Conservation (phyloP, 768 basidiomycete species). For the Tylopilus balloui region DNA sequence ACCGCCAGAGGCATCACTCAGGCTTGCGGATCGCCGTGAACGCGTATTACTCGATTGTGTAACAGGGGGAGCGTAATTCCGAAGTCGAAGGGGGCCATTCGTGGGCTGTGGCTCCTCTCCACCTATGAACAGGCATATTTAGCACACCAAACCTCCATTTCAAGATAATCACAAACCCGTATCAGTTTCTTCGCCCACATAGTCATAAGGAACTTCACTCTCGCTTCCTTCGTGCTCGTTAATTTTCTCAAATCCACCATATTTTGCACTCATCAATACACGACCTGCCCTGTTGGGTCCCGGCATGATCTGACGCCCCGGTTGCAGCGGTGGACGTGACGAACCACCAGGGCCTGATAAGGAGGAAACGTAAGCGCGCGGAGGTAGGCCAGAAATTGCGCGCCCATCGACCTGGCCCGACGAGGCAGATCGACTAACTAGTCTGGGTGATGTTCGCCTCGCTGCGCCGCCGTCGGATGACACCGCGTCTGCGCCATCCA, state of each 20-base stretch:
- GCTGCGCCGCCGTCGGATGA: slow-evolving; percentile 22
- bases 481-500: slow-evolving; percentile 21
- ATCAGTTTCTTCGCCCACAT: slow-evolving; percentile 38
- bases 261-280: slow-evolving; percentile 41
- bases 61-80: slow-evolving; percentile 24
- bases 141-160: slow-evolving; percentile 14
- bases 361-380: slow-evolving; percentile 31
- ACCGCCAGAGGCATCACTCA: slow-evolving; percentile 54
- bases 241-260: slow-evolving; percentile 46
- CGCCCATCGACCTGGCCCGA: slow-evolving; percentile 33
- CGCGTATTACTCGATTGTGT: slow-evolving; percentile 45
- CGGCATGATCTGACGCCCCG: slow-evolving; percentile 40
- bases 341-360: slow-evolving; percentile 32
- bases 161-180: slow-evolving; percentile 27
- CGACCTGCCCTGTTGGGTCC: slow-evolving; percentile 46
- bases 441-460: slow-evolving; percentile 25
- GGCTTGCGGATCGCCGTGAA: slow-evolving; percentile 70
- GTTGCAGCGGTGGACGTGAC: slow-evolving; percentile 37
- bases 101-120: slow-evolving; percentile 27
- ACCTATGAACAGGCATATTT: slow-evolving; percentile 26
- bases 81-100: slow-evolving; percentile 26
- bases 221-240: slow-evolving; percentile 43
- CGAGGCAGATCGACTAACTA: slow-evolving; percentile 31
- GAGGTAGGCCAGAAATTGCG: slow-evolving; percentile 31
- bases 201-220: slow-evolving; percentile 33